These are phyloP conservation scores for Aspergillus oerlinghausenensis DNA, from an alignment of 2,329 filamentous ascomycete genomes.

Conservation along the genomic window DNA sequence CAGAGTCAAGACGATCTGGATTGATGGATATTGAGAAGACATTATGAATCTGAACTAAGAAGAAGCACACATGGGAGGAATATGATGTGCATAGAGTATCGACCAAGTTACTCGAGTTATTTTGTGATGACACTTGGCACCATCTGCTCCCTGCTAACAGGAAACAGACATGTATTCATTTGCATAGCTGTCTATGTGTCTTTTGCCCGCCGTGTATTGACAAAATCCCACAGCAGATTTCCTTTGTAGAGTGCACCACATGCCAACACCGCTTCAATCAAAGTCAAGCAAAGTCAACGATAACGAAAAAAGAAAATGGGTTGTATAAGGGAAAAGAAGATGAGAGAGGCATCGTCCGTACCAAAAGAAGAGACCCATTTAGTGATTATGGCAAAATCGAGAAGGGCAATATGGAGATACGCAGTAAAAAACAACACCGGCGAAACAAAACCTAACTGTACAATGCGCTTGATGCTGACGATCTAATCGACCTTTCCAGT, in stretches of 20 bases:
- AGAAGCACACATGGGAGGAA: neutral
- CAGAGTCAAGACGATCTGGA: neutral
- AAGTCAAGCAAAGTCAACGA: neutral
- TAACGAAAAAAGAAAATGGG: neutral
- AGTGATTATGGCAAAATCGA: neutral
- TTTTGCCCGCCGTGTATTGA: neutral
- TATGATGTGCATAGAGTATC: no score
- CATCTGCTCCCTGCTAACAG: neutral
- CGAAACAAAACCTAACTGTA: conserved; percentile 26
- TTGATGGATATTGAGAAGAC: neutral
- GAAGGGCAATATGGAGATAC: conserved; percentile 1
- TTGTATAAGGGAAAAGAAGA: conserved; percentile 7
- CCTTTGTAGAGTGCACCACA: neutral
- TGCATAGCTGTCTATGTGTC: neutral
- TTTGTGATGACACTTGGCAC: neutral
- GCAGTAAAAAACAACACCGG: conserved; percentile 8
- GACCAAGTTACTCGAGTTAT: neutral
- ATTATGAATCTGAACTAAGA: neutral
- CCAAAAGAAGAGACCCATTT: conserved; percentile 2
- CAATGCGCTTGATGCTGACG: conserved; percentile 18
- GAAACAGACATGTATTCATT: neutral
- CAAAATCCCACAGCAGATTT: neutral
- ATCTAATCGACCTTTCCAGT: conserved; percentile 46
- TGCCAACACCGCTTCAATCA: conserved; percentile 1
- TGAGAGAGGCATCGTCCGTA: conserved; percentile 14